Base-by-base conservation (phyloP, 2,329 filamentous ascomycete species). In the Cladobotryum protrusum region DNA sequence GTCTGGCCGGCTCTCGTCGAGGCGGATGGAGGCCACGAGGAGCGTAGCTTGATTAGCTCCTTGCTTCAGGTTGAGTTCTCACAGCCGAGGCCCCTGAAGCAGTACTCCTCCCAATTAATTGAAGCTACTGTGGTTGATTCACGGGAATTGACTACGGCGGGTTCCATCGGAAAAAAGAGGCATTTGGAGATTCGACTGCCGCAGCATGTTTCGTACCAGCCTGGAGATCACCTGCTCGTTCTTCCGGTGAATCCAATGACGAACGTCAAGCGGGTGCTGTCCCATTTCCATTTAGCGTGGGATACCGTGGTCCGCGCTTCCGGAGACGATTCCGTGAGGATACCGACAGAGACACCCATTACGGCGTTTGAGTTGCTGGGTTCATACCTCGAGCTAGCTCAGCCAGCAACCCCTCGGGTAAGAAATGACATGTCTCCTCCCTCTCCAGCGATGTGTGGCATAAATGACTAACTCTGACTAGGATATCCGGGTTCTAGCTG, bases 181-280 rank as follows among this genome's bases (percentile, higher is more conserved):
- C 73, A 81, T 47, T 72, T 86, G 9, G 78, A 79, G 47, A 78
- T 87, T 15, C 76, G 78, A 49, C 71, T 89, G 0, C 85, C 86
- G 0, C 74, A 72, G 1, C 77, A 74, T 43, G 70, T 78, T 67
- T 73, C 71, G 0, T 89, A 89, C 63, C 73, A 76, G 18, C 77
- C 81, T 4, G 86, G 86, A 17, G 86, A 89, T 60, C 88, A 90
- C 61, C 73, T 89, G 1, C 81, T 83, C 0, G 73, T 88, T 2
- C 69, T 87, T 1, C 86, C 86, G 0, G 67, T 85, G 18, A 89
- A 89, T 59, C 78, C 79, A 2, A 70, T 72, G 37, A 68, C 73
- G 32, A 78, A 68, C 8, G 76, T 89, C 6, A 73, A 75, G n/a
- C 73, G 83, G 5, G 83, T 76, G 0, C 77, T 87, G 65, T 67